Evolutionary conservation across 208 protist species (phyloP).

Genomic region (Trypanosoma brucei): DNA sequence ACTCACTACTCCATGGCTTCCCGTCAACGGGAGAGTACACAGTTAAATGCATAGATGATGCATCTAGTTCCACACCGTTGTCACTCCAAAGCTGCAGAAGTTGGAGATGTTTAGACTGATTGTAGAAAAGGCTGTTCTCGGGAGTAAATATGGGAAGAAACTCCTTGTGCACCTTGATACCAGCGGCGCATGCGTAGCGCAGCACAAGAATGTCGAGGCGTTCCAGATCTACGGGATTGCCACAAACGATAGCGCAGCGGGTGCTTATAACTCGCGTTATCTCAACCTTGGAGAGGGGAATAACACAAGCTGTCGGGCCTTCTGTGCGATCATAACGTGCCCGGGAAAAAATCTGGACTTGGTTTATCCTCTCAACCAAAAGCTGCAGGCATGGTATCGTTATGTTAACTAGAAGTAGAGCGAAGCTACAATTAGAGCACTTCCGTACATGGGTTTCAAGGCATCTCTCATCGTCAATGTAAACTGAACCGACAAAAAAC

Average conservation of each 20-base stretch:
- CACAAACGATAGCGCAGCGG: slow-evolving; percentile 64
- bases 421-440: slow-evolving; percentile 34
- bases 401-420: slow-evolving; percentile 71
- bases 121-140: slow-evolving; percentile 68
- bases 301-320: slow-evolving; percentile 1
- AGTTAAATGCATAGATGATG: slow-evolving; percentile 31
- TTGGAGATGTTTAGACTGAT: slow-evolving; percentile 44
- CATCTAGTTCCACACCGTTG: slow-evolving; percentile 41
- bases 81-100: slow-evolving; percentile 49
- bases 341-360: slow-evolving; percentile 16
- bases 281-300: slow-evolving; percentile 54
- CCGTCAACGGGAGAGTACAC: slow-evolving; percentile 76
- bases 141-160: slow-evolving; percentile 51
- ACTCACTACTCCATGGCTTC: slow-evolving; percentile 24
- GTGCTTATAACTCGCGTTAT: slow-evolving; percentile 64
- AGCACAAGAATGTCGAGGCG: slow-evolving; percentile 55
- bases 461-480: slow-evolving; percentile 29
- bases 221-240: slow-evolving; percentile 68
- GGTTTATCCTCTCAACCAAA: slow-evolving; percentile 58
- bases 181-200: slow-evolving; percentile 50
- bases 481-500: slow-evolving; percentile 56
- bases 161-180: slow-evolving; percentile 68
- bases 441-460: slow-evolving; percentile 27
- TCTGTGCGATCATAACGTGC: no score
- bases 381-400: slow-evolving; percentile 49